Evolutionary conservation across 2,329 filamentous ascomycete species (phyloP).

Genomic region (Colletotrichum chlorophyti): DNA sequence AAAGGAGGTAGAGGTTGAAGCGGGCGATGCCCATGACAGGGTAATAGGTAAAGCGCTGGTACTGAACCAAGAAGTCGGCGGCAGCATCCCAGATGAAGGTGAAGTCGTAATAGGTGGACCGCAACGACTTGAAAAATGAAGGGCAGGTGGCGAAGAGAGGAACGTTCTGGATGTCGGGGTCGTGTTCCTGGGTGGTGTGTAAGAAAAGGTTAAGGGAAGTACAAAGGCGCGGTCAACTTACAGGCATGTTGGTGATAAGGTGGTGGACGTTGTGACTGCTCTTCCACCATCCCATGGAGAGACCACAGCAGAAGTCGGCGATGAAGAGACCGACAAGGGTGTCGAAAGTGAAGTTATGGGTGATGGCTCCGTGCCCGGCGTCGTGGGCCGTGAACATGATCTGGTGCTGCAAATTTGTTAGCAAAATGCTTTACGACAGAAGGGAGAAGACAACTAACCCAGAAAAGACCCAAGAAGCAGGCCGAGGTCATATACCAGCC

Average conservation of each 20-base stretch:
- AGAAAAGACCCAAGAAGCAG: constrained; percentile 66
- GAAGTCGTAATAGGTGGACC: constrained; percentile 71
- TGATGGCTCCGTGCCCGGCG: constrained; percentile 69
- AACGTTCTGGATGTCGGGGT: constrained; percentile 70
- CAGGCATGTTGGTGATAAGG: constrained; percentile 68
- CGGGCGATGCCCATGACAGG: constrained; percentile 71
- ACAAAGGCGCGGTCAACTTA: constrained; percentile 33
- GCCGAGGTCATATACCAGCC: constrained; percentile 66
- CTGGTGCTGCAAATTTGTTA: constrained; percentile 57
- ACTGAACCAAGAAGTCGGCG: constrained; percentile 64
- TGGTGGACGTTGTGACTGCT: constrained; percentile 74
- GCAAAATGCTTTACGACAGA: constrained; percentile 29
- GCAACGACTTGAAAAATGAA: constrained; percentile 68
- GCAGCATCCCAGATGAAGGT: constrained; percentile 67
- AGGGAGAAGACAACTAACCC: constrained; percentile 47
- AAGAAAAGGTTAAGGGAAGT: not conserved
- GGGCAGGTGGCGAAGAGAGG: constrained; percentile 73
- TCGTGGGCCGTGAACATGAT: constrained; percentile 75
- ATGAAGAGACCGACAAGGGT: constrained; percentile 68
- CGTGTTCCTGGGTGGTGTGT: constrained; percentile 51
- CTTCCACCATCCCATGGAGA: constrained; percentile 75
- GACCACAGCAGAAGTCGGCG: constrained; percentile 69
- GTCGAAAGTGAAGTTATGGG: constrained; percentile 63
- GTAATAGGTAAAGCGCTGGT: constrained; percentile 74
- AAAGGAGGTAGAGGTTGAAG: constrained; percentile 75